These are phyloP conservation scores for Penicillium dipodomyicola DNA, from an alignment of 495 filamentous ascomycete species.

Conservation along the genomic window DNA sequence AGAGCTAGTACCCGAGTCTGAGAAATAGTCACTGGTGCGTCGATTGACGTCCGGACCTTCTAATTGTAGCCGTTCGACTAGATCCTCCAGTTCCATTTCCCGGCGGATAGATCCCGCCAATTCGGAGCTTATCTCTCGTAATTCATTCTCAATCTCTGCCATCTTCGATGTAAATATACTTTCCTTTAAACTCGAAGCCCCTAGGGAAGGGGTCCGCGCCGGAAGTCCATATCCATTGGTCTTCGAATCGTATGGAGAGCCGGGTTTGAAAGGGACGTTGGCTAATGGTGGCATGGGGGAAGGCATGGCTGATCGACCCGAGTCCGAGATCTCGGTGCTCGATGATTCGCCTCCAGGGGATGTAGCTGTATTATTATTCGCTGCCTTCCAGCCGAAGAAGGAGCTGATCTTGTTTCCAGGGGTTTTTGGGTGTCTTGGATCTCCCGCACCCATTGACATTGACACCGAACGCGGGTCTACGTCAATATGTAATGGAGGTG, in stretches of 20 bases:
- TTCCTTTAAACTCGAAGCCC: constrained; percentile 41
- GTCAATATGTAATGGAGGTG: constrained; percentile 44
- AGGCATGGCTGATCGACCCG: constrained; percentile 55
- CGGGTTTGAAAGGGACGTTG: constrained; percentile 38
- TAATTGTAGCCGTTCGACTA: constrained; percentile 80
- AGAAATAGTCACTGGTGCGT: constrained; percentile 96
- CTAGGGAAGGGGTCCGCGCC: constrained; percentile 35
- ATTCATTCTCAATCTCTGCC: constrained; percentile 83
- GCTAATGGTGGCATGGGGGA: constrained; percentile 56
- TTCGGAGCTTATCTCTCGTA: constrained; percentile 89
- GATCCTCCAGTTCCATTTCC: constrained; percentile 95
- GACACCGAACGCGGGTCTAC: constrained; percentile 34
- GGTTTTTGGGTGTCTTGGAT: constrained; percentile 53
- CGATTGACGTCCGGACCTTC: constrained; percentile 62
- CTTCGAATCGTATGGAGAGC: constrained; percentile 45
- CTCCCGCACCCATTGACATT: constrained; percentile 31
- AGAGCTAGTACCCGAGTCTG: constrained; percentile 88
- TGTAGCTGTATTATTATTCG: constrained; percentile 29
- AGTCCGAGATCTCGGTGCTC: constrained; percentile 63
- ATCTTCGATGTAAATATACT: constrained; percentile 52
- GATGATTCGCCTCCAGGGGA: constrained; percentile 60
- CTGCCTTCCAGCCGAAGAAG: constrained; percentile 66
- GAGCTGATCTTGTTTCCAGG: constrained; percentile 62
- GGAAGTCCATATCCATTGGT: constrained; percentile 39
- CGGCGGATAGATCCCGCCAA: constrained; percentile 86